Evolutionary conservation across 1,284 basidiomycete genomes (phyloP), one percentile per base, ranked within the genome.

Genomic region (Malassezia brasiliensis): DNA sequence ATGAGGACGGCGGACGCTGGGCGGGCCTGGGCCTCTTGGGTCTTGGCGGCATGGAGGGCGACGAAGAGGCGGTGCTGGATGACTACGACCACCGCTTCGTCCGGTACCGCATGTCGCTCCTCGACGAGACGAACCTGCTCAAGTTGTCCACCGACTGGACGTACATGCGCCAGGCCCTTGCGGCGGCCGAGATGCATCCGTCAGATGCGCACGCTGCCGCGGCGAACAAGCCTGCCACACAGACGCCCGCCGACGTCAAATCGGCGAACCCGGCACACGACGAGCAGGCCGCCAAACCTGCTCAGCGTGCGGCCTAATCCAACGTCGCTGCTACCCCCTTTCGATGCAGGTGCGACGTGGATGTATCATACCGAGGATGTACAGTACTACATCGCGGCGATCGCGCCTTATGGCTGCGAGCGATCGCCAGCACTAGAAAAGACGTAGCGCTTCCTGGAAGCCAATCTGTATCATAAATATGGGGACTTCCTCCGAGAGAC

Each of bases 11-110:
- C 5, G 71, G 71, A 6, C 61, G 66, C 15, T 74, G 66, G 52
- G 71, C 71, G 6, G 71, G 71, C 8, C 58, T 72, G 1, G 71
- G 71, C 34, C 68, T 74, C 4, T 60, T 64, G 7, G 66, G 69
- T 11, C 61, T 74, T 1, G 71, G 71, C 32, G 71, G 71, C 38
- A 74, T 74, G 71, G 71, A 74, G 41, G 69, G 72, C 22, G 71
- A 74, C 30, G 69, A 72, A 36, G 71, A 74, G 52, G 71, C 69
- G 8, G 68, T 74, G 15, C 36, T 74, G 40, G 71, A 74, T 46
- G 71, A 74, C 55, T 74, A 65, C 52, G 71, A 74, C 53, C 71
- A 69, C 48, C 63, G 66, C 45, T 74, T 72, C 53, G 64, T 74
- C 52, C 63, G 65, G n/a, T 74, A 68, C 63, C 65, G 71, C 35